Conservation (phyloP, 306 rosid species). For the Arachis stenosperma region DNA sequence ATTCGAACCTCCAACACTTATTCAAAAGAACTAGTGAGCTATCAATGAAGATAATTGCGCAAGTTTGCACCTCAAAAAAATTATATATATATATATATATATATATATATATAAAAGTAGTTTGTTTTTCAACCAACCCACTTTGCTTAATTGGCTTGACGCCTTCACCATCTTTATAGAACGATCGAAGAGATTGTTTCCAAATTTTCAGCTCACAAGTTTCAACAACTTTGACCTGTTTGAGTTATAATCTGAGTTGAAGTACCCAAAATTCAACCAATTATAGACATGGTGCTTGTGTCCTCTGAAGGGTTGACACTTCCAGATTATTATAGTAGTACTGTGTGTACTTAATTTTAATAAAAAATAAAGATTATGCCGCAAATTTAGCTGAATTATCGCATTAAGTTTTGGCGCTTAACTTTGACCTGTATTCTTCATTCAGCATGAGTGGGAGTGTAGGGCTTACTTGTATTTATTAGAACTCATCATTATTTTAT, state of each 20-base stretch:
- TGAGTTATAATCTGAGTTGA: background rate
- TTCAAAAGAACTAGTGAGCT: no score
- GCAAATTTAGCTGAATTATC: conserved; percentile 38
- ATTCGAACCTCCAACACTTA: no score
- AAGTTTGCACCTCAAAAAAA: no score
- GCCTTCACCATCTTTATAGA: background rate
- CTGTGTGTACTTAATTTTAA: no score
- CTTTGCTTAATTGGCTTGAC: background rate
- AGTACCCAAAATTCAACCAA: conserved; percentile 9
- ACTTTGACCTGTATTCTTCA: background rate
- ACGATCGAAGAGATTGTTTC: background rate
- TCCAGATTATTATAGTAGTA: background rate
- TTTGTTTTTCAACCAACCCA: conserved; percentile 1
- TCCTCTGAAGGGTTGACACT: background rate
- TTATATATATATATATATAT: no score
- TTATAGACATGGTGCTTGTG: background rate
- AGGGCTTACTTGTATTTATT: background rate
- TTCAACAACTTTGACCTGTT: conserved; percentile 10
- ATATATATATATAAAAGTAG: no score
- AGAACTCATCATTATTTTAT: no score
- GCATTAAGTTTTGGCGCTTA: conserved; percentile 30
- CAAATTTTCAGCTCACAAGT: background rate
- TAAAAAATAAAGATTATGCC: background rate
- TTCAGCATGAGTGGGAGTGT: background rate
- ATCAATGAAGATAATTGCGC: no score